Conservation (phyloP, 192 early-diverging fungal genomes). For the Coemansia aciculifera region DNA sequence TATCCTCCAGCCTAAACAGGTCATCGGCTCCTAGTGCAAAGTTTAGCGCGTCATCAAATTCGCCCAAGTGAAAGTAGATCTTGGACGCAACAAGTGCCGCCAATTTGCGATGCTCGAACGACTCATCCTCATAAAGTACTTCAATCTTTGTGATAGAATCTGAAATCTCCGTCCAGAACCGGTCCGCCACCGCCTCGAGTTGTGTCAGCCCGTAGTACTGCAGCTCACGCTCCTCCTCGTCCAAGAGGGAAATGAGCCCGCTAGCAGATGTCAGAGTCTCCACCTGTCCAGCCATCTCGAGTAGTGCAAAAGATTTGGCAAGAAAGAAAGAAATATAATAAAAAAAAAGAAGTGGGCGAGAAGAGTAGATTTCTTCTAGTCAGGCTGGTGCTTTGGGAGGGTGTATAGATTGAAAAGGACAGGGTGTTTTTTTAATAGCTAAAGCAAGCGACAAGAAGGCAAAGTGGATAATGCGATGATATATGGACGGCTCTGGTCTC, state of each 20-base stretch:
- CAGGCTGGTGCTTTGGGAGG: neutral
- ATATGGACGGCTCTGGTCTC: neutral
- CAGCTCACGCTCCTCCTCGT: conserved; percentile 88
- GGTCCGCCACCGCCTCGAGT: conserved; percentile 85
- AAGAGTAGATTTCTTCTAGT: neutral
- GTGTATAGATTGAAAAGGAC: neutral
- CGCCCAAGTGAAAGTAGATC: conserved; percentile 97
- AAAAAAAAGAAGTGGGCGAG: neutral
- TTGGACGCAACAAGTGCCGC: conserved; percentile 97
- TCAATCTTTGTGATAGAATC: conserved; percentile 83
- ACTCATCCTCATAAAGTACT: conserved; percentile 89
- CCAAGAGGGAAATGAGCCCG: conserved; percentile 90
- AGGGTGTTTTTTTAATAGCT: neutral
- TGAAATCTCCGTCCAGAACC: conserved; percentile 98
- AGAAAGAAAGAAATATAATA: conserved; percentile 4
- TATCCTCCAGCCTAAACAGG: conserved; percentile 79
- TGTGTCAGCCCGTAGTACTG: conserved; percentile 91
- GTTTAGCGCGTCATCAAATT: conserved; percentile 90
- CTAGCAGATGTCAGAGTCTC: conserved; percentile 53
- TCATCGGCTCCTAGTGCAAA: conserved; percentile 95
- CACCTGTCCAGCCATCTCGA: conserved; percentile 34
- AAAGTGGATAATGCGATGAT: neutral
- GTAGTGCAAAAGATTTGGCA: neutral
- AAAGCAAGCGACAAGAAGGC: neutral
- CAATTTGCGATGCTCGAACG: conserved; percentile 80